Evolutionary conservation across 2,329 filamentous ascomycete genomes (phyloP).

Genomic region (Colletotrichum karsti): DNA sequence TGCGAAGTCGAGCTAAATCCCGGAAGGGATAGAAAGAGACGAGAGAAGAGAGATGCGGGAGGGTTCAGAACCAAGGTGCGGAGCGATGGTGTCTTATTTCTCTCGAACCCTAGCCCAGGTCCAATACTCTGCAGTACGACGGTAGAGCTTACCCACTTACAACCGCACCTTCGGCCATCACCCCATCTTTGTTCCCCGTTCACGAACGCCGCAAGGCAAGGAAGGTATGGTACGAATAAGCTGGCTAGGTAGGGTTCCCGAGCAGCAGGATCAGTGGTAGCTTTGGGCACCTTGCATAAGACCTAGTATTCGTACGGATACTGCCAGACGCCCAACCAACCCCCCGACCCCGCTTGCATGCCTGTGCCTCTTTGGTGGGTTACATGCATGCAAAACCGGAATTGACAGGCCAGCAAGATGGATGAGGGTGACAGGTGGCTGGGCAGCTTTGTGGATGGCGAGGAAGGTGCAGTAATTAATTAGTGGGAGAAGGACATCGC

Average conservation of each 20-base stretch:
- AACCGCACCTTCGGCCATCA: too few relatives aligned
- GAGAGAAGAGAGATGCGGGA: background rate
- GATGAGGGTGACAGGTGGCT: conserved; percentile 28
- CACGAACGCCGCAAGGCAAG: too few relatives aligned
- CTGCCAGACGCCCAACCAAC: too few relatives aligned
- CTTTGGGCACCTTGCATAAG: too few relatives aligned
- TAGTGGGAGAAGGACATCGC: background rate
- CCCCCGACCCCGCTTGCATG: conserved; percentile 6
- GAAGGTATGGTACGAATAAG: too few relatives aligned
- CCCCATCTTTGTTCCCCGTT: too few relatives aligned
- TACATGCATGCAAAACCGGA: conserved; percentile 3
- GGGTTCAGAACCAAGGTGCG: background rate
- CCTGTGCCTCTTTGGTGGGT: conserved; percentile 8
- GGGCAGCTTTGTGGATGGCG: conserved; percentile 2
- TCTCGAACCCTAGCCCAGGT: background rate
- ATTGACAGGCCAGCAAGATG: background rate
- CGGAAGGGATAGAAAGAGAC: background rate
- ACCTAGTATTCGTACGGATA: too few relatives aligned
- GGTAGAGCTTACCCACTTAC: background rate
- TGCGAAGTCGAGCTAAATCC: background rate
- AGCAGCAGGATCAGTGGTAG: too few relatives aligned
- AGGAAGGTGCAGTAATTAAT: too few relatives aligned
- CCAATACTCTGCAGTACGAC: background rate
- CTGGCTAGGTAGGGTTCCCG: too few relatives aligned
- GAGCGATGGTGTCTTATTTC: background rate